These are phyloP conservation scores for Blastocystis sp. DNA, from an alignment of 352 stramenopile species.

Conservation along the genomic window DNA sequence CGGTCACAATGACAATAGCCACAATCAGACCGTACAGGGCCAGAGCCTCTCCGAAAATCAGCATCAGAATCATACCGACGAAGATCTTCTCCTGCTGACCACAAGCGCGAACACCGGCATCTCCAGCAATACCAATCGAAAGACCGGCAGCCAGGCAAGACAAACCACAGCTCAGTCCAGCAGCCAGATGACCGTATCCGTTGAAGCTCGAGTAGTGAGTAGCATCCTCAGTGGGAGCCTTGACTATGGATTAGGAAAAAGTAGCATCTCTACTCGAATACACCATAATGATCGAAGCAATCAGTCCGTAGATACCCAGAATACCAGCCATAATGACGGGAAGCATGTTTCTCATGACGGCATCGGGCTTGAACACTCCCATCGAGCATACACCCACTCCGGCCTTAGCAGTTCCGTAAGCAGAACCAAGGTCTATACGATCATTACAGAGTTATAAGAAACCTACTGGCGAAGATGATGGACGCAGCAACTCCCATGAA, in stretches of 20 bases:
- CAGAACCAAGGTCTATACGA: constrained; percentile 81
- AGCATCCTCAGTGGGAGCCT: neutral
- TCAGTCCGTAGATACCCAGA: constrained; percentile 77
- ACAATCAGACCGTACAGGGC: constrained; percentile 90
- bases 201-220: constrained; percentile 68
- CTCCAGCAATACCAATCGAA: constrained; percentile 75
- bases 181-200: constrained; percentile 72
- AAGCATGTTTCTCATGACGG: constrained; percentile 96
- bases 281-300: constrained; percentile 72
- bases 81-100: constrained; percentile 94
- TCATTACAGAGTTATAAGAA: neutral
- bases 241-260: constrained; percentile 10
- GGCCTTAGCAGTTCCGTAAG: constrained; percentile 90
- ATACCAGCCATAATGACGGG: constrained; percentile 92
- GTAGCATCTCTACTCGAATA: constrained; percentile 49
- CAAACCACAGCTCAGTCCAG: constrained; percentile 71
- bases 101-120: constrained; percentile 84
- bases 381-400: constrained; percentile 87
- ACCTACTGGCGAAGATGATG: constrained; percentile 80
- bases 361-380: constrained; percentile 83
- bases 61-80: constrained; percentile 92
- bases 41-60: constrained; percentile 95
- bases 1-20: constrained; percentile 71
- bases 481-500: constrained; percentile 93
- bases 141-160: constrained; percentile 72